Percentiles rank a stretch among this genome's conserved stretches.
Evolutionary conservation across 352 stramenopile genomes (phyloP).

Genomic region (Phytophthora vignae): DNA sequence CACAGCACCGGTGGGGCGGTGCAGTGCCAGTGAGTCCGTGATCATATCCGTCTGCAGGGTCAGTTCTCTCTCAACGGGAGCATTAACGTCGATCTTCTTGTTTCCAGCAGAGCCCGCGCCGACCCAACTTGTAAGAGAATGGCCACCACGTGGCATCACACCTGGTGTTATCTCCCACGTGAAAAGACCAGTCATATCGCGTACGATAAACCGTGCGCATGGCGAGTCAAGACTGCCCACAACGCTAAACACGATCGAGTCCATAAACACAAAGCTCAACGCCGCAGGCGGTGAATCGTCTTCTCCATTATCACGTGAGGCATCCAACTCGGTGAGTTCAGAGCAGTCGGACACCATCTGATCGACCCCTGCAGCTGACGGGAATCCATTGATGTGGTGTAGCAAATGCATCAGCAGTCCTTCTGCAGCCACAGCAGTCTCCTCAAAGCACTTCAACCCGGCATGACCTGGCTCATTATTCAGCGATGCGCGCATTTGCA

Average conservation of each 20-base stretch:
- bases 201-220: constrained; percentile 77
- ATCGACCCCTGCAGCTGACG: constrained; percentile 83
- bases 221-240: constrained; percentile 82
- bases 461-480: constrained; percentile 74
- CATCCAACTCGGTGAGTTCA: constrained; percentile 65
- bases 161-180: constrained; percentile 83
- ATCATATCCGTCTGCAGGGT: constrained; percentile 46
- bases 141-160: constrained; percentile 25
- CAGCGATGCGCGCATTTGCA: constrained; percentile 87
- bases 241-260: constrained; percentile 87
- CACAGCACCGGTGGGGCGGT: constrained; percentile 55
- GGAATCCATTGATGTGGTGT: constrained; percentile 88
- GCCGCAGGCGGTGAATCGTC: constrained; percentile 43
- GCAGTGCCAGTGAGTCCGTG: constrained; percentile 47
- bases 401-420: constrained; percentile 87
- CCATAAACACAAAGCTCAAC: constrained; percentile 91
- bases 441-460: constrained; percentile 87
- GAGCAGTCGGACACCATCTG: constrained; percentile 86
- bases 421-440: constrained; percentile 84
- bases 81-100: constrained; percentile 9
- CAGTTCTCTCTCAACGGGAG: constrained; percentile 49
- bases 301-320: constrained; percentile 33
- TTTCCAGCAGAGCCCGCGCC: not conserved
- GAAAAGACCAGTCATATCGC: constrained; percentile 88
- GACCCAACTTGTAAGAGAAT: constrained; percentile 32